Evolutionary conservation across 2,329 filamentous ascomycete species (phyloP), one percentile per base, ranked within the genome.

Genomic region (Stachybotrys chartarum): DNA sequence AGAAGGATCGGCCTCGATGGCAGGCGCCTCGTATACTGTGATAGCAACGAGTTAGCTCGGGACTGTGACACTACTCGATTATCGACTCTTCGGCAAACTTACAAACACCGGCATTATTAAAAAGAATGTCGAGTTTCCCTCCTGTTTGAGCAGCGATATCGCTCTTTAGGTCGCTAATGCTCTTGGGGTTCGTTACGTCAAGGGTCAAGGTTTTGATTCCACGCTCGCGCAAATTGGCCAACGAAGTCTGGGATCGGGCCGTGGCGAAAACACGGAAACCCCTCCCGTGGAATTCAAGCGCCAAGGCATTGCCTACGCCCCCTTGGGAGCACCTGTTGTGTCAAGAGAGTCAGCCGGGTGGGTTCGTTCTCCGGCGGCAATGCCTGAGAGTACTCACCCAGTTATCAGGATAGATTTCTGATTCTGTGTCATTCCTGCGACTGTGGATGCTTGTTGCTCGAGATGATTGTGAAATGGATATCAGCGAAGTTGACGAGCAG

Each of bases 261-360:
- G 58, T 59, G 10, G 58, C 56, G 47, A 59, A 59, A 39, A 59
- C 58, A 18, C 56, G 56, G 44, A 58, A 58, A 3, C 56, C 54
- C 14, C 51, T 18, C 18, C 52, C 47, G 1, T 54, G 54, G 11
- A 59, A 59, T 35, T 59, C 54, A 1, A 59, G 46, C n/a, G 58
- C 58, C 18, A 59, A 54, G 7, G 58, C 53, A 44, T 58, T 50
- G n/a, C 58, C 56, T 4, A 56, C 58, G 46, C 58, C 53, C 11
- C 18, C 35, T 5, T 16, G 14, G 12, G 42, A 17, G 14, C 47
- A 49, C 7, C 47, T 49, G 7, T n/a, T 8, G 7, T n/a, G n/a
- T n/a, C 10, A 48, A 48, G n/a, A 18, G n/a, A n/a, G 24, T 8
- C n/a, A 48, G 46, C n/a, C 46, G 24, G n/a, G 24, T 14, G 46